Conservation (phyloP, 2,329 filamentous ascomycete genomes). For the Thermothelomyces thermophilus region DNA sequence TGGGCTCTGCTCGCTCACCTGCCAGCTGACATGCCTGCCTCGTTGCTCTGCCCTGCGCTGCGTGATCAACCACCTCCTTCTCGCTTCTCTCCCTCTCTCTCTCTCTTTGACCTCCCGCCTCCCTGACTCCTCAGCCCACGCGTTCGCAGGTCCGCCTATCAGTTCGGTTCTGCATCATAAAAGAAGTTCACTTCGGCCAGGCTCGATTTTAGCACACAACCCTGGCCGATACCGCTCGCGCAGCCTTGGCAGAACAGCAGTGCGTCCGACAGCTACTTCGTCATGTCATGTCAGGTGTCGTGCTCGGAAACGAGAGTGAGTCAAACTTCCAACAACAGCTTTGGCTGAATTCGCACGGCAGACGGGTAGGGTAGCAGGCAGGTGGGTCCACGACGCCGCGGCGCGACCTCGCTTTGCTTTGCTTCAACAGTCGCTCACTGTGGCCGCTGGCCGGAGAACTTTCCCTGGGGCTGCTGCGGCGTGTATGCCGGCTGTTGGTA, state of each 20-base stretch:
- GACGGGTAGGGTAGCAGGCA: not conserved
- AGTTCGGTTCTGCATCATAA: not conserved
- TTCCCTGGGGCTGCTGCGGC: constrained; percentile 68
- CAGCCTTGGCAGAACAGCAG: not conserved
- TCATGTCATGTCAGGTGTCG: not conserved
- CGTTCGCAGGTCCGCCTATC: not conserved
- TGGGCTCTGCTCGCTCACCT: not conserved
- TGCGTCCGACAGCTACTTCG: not conserved
- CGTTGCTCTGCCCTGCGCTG: not conserved
- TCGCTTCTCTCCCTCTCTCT: not conserved
- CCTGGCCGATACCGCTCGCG: not conserved
- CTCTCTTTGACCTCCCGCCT: not conserved
- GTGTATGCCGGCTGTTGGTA: constrained; percentile 69
- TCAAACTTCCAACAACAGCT: not conserved
- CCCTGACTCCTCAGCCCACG: not conserved
- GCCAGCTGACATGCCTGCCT: not conserved
- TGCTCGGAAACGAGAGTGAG: not conserved
- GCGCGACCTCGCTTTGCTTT: not conserved
- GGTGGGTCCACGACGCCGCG: not conserved
- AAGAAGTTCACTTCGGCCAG: not conserved
- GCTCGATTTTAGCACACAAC: not conserved
- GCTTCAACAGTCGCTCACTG: constrained; percentile 20
- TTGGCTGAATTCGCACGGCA: not conserved
- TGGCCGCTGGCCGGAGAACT: constrained; percentile 38
- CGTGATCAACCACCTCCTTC: not conserved